Evolutionary conservation across 345 rosid species (phyloP).

Genomic region (Populus deltoides): DNA sequence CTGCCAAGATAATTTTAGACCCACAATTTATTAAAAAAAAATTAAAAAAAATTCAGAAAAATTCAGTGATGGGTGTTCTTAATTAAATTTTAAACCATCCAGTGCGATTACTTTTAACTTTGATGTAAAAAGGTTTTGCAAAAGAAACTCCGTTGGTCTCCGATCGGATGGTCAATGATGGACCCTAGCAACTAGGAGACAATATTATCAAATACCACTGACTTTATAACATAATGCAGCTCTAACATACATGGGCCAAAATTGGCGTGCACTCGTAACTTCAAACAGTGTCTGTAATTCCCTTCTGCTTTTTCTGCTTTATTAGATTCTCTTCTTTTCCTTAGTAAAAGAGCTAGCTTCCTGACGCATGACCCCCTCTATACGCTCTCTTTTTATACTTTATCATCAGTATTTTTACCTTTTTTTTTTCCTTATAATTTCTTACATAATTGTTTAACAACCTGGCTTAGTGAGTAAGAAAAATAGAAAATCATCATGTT

Average conservation of each 20-base stretch:
- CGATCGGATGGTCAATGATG: not conserved
- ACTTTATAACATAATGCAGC: not conserved
- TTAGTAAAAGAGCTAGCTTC: slow-evolving; percentile 28
- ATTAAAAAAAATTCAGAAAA: not conserved
- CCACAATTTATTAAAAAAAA: not conserved
- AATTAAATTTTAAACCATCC: not conserved
- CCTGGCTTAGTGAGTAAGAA: not conserved
- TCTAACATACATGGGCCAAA: not conserved
- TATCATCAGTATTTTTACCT: not conserved
- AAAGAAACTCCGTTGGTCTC: not conserved
- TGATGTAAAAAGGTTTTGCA: not conserved
- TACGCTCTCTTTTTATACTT: not conserved
- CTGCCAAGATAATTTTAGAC: not conserved
- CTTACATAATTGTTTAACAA: not conserved
- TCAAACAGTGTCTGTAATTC: slow-evolving; percentile 23
- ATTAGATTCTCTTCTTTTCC: slow-evolving; percentile 36
- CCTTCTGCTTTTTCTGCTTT: slow-evolving; percentile 30
- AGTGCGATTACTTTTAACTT: not conserved
- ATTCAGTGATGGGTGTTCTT: not conserved
- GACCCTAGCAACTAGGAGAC: not conserved
- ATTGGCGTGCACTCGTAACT: slow-evolving; percentile 25
- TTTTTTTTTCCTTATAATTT: not conserved
- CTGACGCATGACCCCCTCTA: slow-evolving; percentile 16
- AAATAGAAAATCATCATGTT: not conserved
- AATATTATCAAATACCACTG: not conserved